Percentiles rank a stretch among this genome's conserved stretches.
These are phyloP conservation scores for Vaccinium vitisidaea DNA, from an alignment of 148 eudicot genomes.

Conservation along the genomic window DNA sequence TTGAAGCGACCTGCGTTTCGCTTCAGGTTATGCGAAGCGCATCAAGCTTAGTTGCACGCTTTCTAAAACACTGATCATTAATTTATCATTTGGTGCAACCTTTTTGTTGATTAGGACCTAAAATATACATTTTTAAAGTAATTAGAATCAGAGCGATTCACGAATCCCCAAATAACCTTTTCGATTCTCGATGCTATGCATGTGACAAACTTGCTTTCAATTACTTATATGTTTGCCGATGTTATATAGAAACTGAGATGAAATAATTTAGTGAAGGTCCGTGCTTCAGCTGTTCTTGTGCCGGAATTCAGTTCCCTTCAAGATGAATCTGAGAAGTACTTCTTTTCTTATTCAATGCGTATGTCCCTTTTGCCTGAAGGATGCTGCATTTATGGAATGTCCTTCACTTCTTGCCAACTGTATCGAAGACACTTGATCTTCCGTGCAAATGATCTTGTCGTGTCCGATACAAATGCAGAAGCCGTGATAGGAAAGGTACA, in stretches of 20 bases:
- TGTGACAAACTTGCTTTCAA: neutral
- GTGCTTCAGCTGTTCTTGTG: slow-evolving; percentile 81
- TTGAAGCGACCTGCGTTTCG: too few relatives aligned
- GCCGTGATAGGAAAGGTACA: slow-evolving; percentile 89
- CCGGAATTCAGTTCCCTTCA: slow-evolving; percentile 63
- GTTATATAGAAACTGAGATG: slow-evolving; percentile 1
- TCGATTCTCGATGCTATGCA: neutral
- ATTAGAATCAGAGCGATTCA: neutral
- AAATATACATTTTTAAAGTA: neutral
- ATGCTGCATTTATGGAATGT: slow-evolving; percentile 54
- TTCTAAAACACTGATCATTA: neutral
- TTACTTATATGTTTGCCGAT: slow-evolving; percentile 8
- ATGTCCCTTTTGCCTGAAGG: slow-evolving; percentile 82
- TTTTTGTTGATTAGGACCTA: neutral
- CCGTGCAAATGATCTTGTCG: slow-evolving; percentile 49
- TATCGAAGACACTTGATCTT: slow-evolving; percentile 79
- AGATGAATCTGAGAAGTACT: slow-evolving; percentile 22
- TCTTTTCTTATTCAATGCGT: slow-evolving; percentile 80
- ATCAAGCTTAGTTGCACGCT: too few relatives aligned
- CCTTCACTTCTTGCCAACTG: slow-evolving; percentile 71
- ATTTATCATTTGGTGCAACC: neutral
- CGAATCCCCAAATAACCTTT: neutral
- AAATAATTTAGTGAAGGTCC: slow-evolving; percentile 51
- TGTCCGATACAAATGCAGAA: slow-evolving; percentile 51
- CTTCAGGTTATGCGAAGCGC: too few relatives aligned